A percentile compares a stretch with the other conserved stretches of the same genome.
These are phyloP conservation scores for Nannizzia gypsea DNA, from an alignment of 2,329 filamentous ascomycete species.

Conservation along the genomic window DNA sequence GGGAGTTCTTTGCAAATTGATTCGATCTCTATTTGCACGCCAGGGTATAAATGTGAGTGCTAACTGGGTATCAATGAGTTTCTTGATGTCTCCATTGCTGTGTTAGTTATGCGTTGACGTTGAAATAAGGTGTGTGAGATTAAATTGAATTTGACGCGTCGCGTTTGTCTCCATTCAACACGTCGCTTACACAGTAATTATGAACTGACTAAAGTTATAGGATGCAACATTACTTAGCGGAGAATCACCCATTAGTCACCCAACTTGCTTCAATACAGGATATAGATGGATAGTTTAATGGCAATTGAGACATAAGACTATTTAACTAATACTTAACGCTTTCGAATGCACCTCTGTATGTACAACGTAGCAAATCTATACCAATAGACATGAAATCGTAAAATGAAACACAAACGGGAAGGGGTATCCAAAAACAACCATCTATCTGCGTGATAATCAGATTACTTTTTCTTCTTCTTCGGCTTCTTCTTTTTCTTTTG, in stretches of 20 bases:
- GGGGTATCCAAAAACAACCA: background rate
- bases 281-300: no score
- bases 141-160: slow-evolving; percentile 4
- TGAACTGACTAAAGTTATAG: background rate
- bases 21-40: background rate
- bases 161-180: background rate
- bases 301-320: no score
- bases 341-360: no score
- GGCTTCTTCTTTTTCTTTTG: slow-evolving; percentile 38
- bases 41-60: background rate
- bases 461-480: slow-evolving; percentile 34
- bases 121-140: slow-evolving; percentile 11
- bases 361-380: no score
- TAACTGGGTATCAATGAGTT: background rate
- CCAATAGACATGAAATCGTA: background rate
- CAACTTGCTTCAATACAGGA: no score
- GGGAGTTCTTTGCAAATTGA: background rate
- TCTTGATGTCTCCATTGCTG: background rate
- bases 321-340: no score
- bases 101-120: background rate
- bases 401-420: background rate
- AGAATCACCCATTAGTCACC: no score
- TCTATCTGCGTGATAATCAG: background rate
- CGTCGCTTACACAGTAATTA: background rate
- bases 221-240: no score